Evolutionary conservation across 1,284 basidiomycete genomes (phyloP), one percentile per base, ranked within the genome.

Genomic region (Malassezia nana): DNA sequence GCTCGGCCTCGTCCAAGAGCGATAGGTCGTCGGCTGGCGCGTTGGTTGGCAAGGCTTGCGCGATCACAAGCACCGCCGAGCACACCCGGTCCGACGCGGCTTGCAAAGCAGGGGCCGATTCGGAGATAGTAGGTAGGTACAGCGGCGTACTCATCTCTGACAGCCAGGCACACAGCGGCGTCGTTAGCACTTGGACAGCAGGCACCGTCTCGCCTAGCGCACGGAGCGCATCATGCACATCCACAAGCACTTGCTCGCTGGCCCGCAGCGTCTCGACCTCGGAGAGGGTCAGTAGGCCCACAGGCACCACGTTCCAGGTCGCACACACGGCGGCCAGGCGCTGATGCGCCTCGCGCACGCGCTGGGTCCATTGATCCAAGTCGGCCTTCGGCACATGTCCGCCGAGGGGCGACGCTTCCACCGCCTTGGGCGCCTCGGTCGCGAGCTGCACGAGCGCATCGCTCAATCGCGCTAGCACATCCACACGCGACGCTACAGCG

Each of bases 51-150:
- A 72, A 31, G 15, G 70, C 69, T 49, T 73, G 70, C 15, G 65
- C 65, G 20, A 73, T 61, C 40, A 72, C 61, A 13, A 73, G 46
- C 6, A 73, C 57, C 1, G 65, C 65, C n/a, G 63, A 67, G 32
- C 72, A 55, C 31, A 73, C 39, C 2, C 43, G 35, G 55, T 66
- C 59, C 8, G 38, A 40, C 9, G n/a, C 29, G 2, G 51, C 25
- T 24, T 42, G 38, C 6, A 24, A 12, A 15, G 22, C 29, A 9
- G 26, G n/a, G n/a, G n/a, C 16, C 25, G 30, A 24, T 15, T 6
- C 45, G 13, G 45, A n/a, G 8, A 25, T 9, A 12, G 32, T n/a
- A 4, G 24, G 5, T 4, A 25, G 10, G 6, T 3, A 13, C 12
- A 29, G 20, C 16, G 33, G 18, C 12, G 2, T 13, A 9, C 29